Conservation (phyloP, 768 basidiomycete genomes). For the Lactifluus pinguis region DNA sequence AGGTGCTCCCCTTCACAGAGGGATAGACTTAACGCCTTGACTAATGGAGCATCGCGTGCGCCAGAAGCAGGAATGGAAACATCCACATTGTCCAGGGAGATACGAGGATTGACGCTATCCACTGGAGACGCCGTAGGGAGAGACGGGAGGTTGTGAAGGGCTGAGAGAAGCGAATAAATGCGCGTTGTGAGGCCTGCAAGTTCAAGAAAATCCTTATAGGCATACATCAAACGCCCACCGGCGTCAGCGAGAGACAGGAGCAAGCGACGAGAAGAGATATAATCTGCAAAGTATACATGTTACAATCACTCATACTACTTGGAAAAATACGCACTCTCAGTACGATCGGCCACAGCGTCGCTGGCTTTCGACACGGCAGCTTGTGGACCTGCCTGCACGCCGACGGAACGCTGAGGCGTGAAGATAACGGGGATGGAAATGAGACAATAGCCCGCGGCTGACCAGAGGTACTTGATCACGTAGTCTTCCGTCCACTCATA, state of each 20-base stretch:
- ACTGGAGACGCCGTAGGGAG: conserved; percentile 33
- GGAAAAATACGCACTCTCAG: conserved; percentile 33
- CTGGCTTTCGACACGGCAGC: conserved; percentile 16
- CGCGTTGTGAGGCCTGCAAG: conserved; percentile 91
- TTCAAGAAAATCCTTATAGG: conserved; percentile 90
- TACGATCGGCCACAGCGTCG: conserved; percentile 38
- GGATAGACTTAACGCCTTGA: conserved; percentile 56
- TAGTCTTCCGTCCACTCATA: conserved; percentile 97
- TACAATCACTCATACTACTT: too few relatives aligned
- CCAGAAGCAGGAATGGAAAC: conserved; percentile 44
- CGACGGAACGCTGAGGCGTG: conserved; percentile 38
- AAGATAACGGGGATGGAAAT: conserved; percentile 87
- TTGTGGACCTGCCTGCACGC: conserved; percentile 18
- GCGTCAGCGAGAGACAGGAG: conserved; percentile 94
- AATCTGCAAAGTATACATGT: conserved; percentile 37
- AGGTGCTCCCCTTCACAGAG: conserved; percentile 73
- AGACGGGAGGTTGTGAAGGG: conserved; percentile 63
- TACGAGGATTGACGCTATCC: conserved; percentile 30
- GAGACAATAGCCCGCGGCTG: conserved; percentile 81
- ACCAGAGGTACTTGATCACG: conserved; percentile 95
- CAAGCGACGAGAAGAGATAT: conserved; percentile 88
- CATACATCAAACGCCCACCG: conserved; percentile 92
- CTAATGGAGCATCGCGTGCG: conserved; percentile 33
- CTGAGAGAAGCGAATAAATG: conserved; percentile 80
- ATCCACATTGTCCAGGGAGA: conserved; percentile 61